These are phyloP conservation scores for Cladophialophora carrionii DNA, from an alignment of 2,329 filamentous ascomycete genomes.

Conservation along the genomic window DNA sequence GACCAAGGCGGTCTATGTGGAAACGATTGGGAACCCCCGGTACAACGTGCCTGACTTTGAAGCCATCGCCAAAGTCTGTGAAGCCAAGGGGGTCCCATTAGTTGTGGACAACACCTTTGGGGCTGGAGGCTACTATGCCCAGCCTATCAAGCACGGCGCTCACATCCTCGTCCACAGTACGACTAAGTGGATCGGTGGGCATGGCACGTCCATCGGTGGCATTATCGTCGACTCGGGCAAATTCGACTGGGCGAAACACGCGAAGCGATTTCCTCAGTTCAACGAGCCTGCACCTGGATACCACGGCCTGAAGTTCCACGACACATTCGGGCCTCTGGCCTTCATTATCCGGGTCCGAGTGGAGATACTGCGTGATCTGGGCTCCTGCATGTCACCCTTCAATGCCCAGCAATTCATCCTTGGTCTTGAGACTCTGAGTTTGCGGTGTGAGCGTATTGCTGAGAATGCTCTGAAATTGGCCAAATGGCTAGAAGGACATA, in stretches of 20 bases:
- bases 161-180: constrained; percentile 89
- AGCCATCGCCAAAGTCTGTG: constrained; percentile 77
- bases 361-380: constrained; percentile 86
- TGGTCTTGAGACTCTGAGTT: constrained; percentile 84
- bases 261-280: constrained; percentile 86
- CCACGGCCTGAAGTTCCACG: constrained; percentile 92
- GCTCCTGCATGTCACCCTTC: constrained; percentile 82
- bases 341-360: constrained; percentile 86
- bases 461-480: constrained; percentile 80
- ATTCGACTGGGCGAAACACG: constrained; percentile 84
- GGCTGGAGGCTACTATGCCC: constrained; percentile 80
- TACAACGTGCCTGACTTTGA: constrained; percentile 89
- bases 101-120: constrained; percentile 87
- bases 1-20: constrained; percentile 84
- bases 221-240: constrained; percentile 81
- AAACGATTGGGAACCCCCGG: constrained; percentile 84
- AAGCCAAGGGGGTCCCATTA: constrained; percentile 65
- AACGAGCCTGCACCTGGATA: constrained; percentile 85
- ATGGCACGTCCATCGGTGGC: constrained; percentile 80
- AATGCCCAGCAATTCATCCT: constrained; percentile 89
- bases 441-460: constrained; percentile 84
- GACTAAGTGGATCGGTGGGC: constrained; percentile 91
- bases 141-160: constrained; percentile 81
- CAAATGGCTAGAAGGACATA: constrained; percentile 78
- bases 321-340: constrained; percentile 80